phyloP scores from a whole-genome alignment of 2,329 filamentous ascomycete genomes.

The Sporothrix globosa region DNA sequence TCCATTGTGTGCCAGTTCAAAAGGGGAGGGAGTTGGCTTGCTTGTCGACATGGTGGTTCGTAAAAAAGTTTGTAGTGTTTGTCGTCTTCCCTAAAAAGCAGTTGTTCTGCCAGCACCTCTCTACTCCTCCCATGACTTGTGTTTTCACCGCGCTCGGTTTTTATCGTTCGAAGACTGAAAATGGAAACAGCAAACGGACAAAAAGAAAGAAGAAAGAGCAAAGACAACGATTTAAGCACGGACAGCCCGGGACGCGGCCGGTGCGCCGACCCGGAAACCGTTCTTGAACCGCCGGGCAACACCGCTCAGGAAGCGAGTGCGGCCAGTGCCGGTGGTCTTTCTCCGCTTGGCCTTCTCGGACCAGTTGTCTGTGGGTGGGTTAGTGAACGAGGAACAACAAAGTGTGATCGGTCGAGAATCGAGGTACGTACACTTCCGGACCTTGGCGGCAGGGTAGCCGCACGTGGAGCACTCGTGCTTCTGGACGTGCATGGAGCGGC shows the following conservation, averaged over 20 bases:
- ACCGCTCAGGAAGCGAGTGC: slow-evolving; percentile 92
- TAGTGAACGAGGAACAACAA: neutral
- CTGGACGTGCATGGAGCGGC: slow-evolving; percentile 98
- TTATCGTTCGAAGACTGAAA: slow-evolving; percentile 17
- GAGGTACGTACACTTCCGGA: slow-evolving; percentile 87
- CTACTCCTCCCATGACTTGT: slow-evolving; percentile 16
- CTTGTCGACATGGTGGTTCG: neutral
- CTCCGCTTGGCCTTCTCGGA: slow-evolving; percentile 99
- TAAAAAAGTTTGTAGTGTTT: neutral
- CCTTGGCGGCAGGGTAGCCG: slow-evolving; percentile 97
- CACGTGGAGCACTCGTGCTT: slow-evolving; percentile 96
- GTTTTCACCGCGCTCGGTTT: slow-evolving; percentile 17
- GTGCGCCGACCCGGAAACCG: slow-evolving; percentile 89
- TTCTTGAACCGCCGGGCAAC: slow-evolving; percentile 95
- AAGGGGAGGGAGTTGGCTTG: neutral
- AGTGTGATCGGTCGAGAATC: neutral
- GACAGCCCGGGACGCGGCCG: slow-evolving; percentile 79
- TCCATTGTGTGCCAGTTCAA: neutral
- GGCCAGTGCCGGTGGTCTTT: slow-evolving; percentile 98
- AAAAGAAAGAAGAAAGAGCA: slow-evolving; percentile 8
- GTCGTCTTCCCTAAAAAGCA: neutral
- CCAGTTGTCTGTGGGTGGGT: slow-evolving; percentile 83
- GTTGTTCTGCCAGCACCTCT: slow-evolving; percentile 15
- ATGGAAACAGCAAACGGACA: slow-evolving; percentile 23
- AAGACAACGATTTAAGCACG: slow-evolving; percentile 40